These are phyloP conservation scores for Catharanthus roseus DNA, from an alignment of 257 asterid genomes.

Conservation along the genomic window DNA sequence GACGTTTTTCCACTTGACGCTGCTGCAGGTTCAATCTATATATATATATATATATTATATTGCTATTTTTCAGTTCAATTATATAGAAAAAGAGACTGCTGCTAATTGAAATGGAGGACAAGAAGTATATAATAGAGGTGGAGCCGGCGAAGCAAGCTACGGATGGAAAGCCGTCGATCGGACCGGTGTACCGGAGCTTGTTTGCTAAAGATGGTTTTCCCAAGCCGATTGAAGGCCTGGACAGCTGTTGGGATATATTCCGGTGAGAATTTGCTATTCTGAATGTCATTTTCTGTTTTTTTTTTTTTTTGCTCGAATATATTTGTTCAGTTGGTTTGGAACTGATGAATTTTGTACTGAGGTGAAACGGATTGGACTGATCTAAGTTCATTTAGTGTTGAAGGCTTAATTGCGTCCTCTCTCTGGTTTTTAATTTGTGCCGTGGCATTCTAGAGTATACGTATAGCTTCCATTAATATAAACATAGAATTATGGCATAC, in stretches of 20 bases:
- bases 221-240: conserved; percentile 57
- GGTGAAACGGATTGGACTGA: neutral
- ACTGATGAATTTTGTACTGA: neutral
- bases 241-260: conserved; percentile 93
- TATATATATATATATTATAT: too few relatives aligned
- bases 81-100: neutral
- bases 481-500: neutral
- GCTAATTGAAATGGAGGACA: conserved; percentile 41
- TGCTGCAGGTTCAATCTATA: neutral
- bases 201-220: conserved; percentile 86
- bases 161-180: conserved; percentile 75
- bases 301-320: neutral
- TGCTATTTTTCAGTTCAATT: neutral
- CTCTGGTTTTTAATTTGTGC: neutral
- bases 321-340: conserved; percentile 1
- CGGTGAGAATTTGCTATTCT: conserved; percentile 45
- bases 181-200: conserved; percentile 74
- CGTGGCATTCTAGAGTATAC: neutral
- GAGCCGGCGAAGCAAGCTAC: conserved; percentile 72
- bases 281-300: neutral
- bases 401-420: neutral
- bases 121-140: conserved; percentile 46
- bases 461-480: neutral
- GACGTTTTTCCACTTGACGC: neutral
- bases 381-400: neutral